Evolutionary conservation across 768 basidiomycete species (phyloP), one percentile per base, ranked within the genome.

Genomic region (Fistulinella prunicolor): DNA sequence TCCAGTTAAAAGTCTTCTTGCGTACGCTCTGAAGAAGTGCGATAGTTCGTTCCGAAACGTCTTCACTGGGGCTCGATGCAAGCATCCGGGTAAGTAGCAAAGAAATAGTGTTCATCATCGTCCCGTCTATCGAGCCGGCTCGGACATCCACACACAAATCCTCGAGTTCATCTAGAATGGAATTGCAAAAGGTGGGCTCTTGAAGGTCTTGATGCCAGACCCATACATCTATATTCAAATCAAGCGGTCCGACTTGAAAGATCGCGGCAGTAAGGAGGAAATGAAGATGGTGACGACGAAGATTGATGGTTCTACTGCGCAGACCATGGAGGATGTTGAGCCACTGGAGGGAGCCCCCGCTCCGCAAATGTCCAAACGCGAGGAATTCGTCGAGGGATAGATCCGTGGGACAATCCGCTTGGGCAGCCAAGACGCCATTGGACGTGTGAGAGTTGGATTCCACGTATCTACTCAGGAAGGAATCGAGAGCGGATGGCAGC

Each of bases 251-350:
- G 1, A 73, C 60, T 47, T 81, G 75, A 51, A 65, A 71, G 0
- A 63, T 63, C 2, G 79, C 66, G 48, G 78, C 79, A 6, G 55
- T 59, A 1, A 80, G 16, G 3, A 81, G 61, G 0, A 60, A 40
- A 40, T 78, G 67, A 0, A 81, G 71, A 12, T 71, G 73, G 1
- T 65, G 61, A 6, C 55, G 43, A 19, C 65, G 61, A 41, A 82
- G 72, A 4, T 60, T 69, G 35, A 82, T 49, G 0, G 55, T 50
- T 21, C 66, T 61, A 1, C 61, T 64, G 5, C 64, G 65, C 13
- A 81, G 54, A 48, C 73, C 75, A 20, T 72, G 68, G 14, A 68
- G 46, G 20, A 81, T 71, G 44, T 80, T 81, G 28, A 72, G 56
- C 79, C 78, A 80, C 38, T 81, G 80, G 0, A n/a, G n/a, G n/a